A percentile compares a stretch with the other conserved stretches of the same genome.
Conservation (phyloP, 1,284 basidiomycete genomes). For the Marasmius oreades region DNA sequence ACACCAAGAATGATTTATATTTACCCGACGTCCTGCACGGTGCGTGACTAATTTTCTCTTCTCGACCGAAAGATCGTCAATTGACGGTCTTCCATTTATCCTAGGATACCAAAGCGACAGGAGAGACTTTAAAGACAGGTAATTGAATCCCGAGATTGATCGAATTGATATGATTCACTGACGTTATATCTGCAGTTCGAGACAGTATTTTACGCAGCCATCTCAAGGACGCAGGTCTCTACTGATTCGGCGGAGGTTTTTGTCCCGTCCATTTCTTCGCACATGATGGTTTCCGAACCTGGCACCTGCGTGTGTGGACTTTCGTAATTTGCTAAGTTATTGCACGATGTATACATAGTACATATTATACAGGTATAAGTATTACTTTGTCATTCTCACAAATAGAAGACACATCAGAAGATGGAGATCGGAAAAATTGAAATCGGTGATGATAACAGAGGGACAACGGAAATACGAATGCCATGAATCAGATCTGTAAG, state of each 20-base stretch:
- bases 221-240: conserved; percentile 39
- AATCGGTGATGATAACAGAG: no score
- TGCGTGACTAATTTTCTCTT: conserved; percentile 28
- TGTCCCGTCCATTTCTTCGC: not conserved
- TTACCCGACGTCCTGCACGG: conserved; percentile 60
- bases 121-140: conserved; percentile 35
- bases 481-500: no score
- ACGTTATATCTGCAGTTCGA: conserved; percentile 36
- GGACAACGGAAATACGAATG: no score
- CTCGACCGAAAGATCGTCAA: not conserved
- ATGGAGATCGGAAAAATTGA: no score
- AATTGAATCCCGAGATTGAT: conserved; percentile 3
- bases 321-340: no score
- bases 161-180: conserved; percentile 5
- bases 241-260: not conserved
- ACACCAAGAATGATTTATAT: conserved; percentile 45
- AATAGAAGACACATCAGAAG: no score
- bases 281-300: not conserved
- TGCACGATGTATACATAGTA: no score
- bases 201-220: conserved; percentile 55
- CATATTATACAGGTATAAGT: no score
- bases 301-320: no score
- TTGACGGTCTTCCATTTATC: not conserved
- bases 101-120: conserved; percentile 43
- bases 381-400: no score